Percentiles rank a stretch among this genome's conserved stretches.
Evolutionary conservation across 169 alveolate species (phyloP).

Genomic region (Plasmodium knowlesi): DNA sequence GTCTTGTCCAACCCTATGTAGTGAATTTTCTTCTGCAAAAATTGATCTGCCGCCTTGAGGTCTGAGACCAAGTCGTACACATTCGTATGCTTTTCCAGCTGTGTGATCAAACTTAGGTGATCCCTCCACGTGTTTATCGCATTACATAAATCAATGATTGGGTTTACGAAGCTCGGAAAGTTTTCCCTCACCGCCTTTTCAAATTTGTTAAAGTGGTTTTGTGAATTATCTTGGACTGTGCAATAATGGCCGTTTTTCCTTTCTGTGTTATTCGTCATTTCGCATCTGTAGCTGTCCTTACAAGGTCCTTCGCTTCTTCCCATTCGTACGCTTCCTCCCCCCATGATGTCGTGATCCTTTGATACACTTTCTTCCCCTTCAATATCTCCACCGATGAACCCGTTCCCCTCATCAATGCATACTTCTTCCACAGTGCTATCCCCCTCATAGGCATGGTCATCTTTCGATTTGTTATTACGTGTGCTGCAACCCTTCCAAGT

Average conservation of each 20-base stretch:
- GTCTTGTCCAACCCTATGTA: constrained; percentile 71
- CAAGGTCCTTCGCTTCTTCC: no score
- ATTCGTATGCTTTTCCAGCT: constrained; percentile 70
- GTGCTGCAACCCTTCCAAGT: background rate
- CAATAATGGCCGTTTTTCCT: background rate
- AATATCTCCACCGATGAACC: no score
- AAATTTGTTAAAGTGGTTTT: constrained; percentile 54
- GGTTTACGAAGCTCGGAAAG: constrained; percentile 65
- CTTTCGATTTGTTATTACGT: background rate
- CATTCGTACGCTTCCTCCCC: background rate
- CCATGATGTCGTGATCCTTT: background rate
- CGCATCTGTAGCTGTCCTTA: background rate
- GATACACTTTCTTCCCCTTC: no score
- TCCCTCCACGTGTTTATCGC: constrained; percentile 74
- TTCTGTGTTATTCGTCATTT: background rate
- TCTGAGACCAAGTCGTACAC: constrained; percentile 73
- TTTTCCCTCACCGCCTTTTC: constrained; percentile 69
- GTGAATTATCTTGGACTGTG: background rate
- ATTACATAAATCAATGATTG: constrained; percentile 59
- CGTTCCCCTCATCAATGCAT: background rate
- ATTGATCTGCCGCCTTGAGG: constrained; percentile 58
- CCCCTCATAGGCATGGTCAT: background rate
- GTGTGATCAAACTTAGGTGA: constrained; percentile 48
- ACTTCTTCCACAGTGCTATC: background rate
- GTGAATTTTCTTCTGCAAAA: constrained; percentile 69